phyloP scores from a whole-genome alignment of 768 basidiomycete species.

The Rhodocollybia butyracea region DNA sequence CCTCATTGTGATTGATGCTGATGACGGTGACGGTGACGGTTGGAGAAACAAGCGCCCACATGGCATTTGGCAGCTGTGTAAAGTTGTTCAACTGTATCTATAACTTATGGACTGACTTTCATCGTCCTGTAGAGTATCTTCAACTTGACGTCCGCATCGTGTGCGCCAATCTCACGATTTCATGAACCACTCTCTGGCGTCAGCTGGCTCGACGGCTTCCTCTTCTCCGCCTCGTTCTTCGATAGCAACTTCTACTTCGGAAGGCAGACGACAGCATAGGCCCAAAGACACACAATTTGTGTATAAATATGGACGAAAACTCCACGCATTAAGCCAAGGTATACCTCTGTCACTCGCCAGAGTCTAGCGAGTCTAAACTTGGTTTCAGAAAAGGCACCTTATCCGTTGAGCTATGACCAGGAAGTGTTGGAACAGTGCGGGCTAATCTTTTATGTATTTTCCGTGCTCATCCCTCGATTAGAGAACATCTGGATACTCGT shows the following conservation, averaged over 20 bases:
- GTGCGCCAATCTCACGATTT: constrained; percentile 6
- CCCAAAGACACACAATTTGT: constrained; percentile 58
- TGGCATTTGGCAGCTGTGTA: too few relatives aligned
- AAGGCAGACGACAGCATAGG: constrained; percentile 34
- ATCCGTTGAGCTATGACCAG: constrained; percentile 71
- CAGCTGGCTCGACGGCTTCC: constrained; percentile 16
- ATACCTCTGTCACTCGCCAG: too few relatives aligned
- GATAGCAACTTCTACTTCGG: constrained; percentile 22
- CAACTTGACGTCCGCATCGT: background rate
- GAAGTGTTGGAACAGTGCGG: constrained; percentile 67
- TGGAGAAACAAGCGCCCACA: too few relatives aligned
- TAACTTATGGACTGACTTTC: too few relatives aligned
- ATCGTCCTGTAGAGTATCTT: background rate
- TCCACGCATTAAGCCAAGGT: constrained; percentile 71
- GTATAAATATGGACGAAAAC: constrained; percentile 56
- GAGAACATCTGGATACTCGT: constrained; percentile 54
- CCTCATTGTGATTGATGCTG: constrained; percentile 16
- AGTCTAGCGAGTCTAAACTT: too few relatives aligned
- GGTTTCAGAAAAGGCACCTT: constrained; percentile 84
- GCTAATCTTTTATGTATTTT: background rate
- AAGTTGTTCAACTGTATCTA: too few relatives aligned
- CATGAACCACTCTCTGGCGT: constrained; percentile 16
- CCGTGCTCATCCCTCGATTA: constrained; percentile 16
- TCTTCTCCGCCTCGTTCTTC: constrained; percentile 19
- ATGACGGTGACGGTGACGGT: too few relatives aligned